Evolutionary conservation across 2,329 filamentous ascomycete genomes (phyloP).

Genomic region (Fusarium nygamai): DNA sequence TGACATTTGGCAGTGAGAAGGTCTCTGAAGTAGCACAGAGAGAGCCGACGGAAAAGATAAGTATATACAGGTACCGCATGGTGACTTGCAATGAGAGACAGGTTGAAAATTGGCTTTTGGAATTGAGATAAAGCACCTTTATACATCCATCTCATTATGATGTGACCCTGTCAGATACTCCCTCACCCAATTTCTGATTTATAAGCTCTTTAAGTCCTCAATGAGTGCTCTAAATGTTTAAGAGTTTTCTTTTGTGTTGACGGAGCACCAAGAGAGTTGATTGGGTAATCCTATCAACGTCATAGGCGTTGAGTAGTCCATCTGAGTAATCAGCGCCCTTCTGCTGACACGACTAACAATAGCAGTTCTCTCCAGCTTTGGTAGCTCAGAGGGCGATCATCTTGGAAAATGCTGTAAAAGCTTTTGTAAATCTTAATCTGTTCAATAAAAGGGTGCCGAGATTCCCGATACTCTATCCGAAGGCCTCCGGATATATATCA

Average conservation of each 20-base stretch:
- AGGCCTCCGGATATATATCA: neutral
- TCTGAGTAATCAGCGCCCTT: neutral
- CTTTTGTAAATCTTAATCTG: too few species aligned
- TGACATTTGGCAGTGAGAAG: neutral
- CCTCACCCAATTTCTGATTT: neutral
- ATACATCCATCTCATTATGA: neutral
- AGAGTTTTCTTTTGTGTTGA: neutral
- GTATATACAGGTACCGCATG: neutral
- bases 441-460: fast-evolving
- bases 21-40: neutral
- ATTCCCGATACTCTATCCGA: neutral
- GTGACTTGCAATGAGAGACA: fast-evolving
- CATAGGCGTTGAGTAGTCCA: neutral
- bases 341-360: neutral
- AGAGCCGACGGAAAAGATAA: neutral
- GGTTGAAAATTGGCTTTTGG: fast-evolving
- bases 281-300: neutral
- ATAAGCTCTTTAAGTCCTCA: neutral
- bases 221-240: neutral
- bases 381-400: neutral
- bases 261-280: fast-evolving
- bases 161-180: too few species aligned
- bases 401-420: fast-evolving
- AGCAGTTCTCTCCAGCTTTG: neutral
- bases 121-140: neutral